These are phyloP conservation scores for Aegilops bicornis DNA, from an alignment of 176 grass and related monocot species.

Conservation along the genomic window DNA sequence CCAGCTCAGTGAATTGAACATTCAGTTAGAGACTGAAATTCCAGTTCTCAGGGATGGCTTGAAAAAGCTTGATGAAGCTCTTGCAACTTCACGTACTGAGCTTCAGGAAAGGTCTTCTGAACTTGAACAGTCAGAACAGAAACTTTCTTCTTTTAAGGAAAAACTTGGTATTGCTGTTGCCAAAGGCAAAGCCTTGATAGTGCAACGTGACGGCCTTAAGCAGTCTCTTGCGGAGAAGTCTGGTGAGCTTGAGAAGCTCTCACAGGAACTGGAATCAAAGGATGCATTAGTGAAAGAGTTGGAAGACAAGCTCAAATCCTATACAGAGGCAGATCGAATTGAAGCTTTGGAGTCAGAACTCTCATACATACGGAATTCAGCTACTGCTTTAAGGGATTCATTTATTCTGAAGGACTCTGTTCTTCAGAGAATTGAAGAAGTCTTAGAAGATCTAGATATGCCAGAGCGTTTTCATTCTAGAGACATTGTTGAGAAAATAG, in stretches of 20 bases:
- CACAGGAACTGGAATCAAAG: conserved; percentile 59
- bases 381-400: conserved; percentile 92
- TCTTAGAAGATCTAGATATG: conserved; percentile 95
- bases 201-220: conserved; percentile 90
- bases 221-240: conserved; percentile 82
- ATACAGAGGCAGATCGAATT: conserved; percentile 86
- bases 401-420: conserved; percentile 95
- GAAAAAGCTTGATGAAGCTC: conserved; percentile 53
- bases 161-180: conserved; percentile 95
- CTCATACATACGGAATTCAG: conserved; percentile 90
- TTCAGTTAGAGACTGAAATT: conserved; percentile 72
- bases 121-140: conserved; percentile 86
- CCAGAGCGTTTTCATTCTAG: conserved; percentile 89
- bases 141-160: conserved; percentile 79
- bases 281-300: conserved; percentile 66
- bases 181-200: conserved; percentile 95
- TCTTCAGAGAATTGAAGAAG: conserved; percentile 96
- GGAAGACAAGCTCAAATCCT: conserved; percentile 83
- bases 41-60: conserved; percentile 62
- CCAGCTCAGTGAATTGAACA: conserved; percentile 57
- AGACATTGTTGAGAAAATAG: conserved; percentile 93
- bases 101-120: conserved; percentile 68
- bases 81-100: conserved; percentile 42
- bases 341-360: conserved; percentile 97
- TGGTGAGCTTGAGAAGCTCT: conserved; percentile 74